Evolutionary conservation across 106 monocot genomes (phyloP), one percentile per base, ranked within the genome.

Genomic region (Allium cepa): DNA sequence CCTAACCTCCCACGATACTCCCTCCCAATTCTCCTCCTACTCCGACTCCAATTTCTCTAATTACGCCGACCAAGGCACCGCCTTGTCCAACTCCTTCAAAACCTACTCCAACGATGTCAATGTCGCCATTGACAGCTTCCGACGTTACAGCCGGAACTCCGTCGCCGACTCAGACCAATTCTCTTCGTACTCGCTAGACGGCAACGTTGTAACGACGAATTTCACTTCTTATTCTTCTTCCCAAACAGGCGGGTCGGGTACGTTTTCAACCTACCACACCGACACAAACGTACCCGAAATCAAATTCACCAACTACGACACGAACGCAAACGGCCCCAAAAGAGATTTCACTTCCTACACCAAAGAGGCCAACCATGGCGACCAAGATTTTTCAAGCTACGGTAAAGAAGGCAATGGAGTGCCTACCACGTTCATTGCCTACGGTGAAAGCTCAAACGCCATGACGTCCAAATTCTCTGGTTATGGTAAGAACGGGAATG

Each of bases 201-300:
- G 86, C 56, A 93, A 90, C 57, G 85, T 93, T 49, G 90, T 81
- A 62, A 90, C 90, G 61, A 46, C 82, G 57, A 99, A 99, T 78
- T 93, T 99, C 90, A 90, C 93, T 66, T 74, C 73, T n/a, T 99
- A 99, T 76, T 87, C 58, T 59, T 77, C 90, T 26, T 70, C 53
- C 56, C 72, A 88, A 18, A 68, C 64, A 14, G 92, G 80, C 53
- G 99, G 90, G 26, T 9, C 81, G 57, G 77, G 77, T 36, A 62
- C 69, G 6, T 99, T 93, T 73, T 64, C 60, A 13, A 49, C 71
- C 69, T 99, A 99, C 71, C 86, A 69, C 15, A 57, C 28, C 8
- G 60, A 84, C 62, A 69, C 92, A 48, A 97, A 91, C 56, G 88
- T 88, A 49, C 69, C 88, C 9, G 71, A 73, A 18, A 79, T 87